These are phyloP conservation scores for Bauhinia variegata DNA, from an alignment of 306 rosid genomes.

Conservation along the genomic window DNA sequence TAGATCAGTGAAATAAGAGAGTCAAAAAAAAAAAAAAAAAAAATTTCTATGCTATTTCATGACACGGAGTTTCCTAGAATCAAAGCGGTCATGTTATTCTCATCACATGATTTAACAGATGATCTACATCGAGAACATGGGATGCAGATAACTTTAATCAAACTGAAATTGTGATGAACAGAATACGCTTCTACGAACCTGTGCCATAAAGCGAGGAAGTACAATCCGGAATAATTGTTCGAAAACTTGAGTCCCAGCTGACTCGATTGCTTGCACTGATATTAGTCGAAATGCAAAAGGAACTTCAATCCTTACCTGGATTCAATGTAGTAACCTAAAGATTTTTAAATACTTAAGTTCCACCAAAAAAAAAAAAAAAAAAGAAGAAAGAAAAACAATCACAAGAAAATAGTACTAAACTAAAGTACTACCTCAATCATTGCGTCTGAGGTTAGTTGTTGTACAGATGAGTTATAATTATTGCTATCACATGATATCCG, in stretches of 20 bases:
- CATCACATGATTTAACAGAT: not conserved
- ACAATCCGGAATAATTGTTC: constrained; percentile 81
- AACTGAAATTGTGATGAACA: constrained; percentile 13
- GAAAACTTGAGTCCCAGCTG: constrained; percentile 92
- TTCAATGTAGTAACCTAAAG: constrained; percentile 37
- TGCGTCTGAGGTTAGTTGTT: constrained; percentile 78
- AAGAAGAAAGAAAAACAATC: constrained; percentile 2
- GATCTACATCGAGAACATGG: not conserved
- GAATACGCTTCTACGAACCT: constrained; percentile 57
- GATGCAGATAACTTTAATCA: not conserved
- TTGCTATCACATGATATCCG: constrained; percentile 68
- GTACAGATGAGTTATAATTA: constrained; percentile 48
- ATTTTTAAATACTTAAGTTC: not conserved
- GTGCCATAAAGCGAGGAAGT: constrained; percentile 90
- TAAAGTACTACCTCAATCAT: constrained; percentile 70
- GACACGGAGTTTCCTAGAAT: not conserved
- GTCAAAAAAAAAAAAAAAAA: not conserved
- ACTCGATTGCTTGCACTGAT: constrained; percentile 85
- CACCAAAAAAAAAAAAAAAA: too few relatives aligned
- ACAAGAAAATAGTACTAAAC: constrained; percentile 16
- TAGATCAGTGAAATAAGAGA: not conserved
- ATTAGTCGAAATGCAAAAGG: constrained; percentile 76
- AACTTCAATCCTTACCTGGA: constrained; percentile 83
- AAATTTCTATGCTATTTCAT: not conserved
- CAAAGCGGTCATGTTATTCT: not conserved